Base-by-base conservation (phyloP, 2,329 filamentous ascomycete species). In the Hypoxylon sp. region DNA sequence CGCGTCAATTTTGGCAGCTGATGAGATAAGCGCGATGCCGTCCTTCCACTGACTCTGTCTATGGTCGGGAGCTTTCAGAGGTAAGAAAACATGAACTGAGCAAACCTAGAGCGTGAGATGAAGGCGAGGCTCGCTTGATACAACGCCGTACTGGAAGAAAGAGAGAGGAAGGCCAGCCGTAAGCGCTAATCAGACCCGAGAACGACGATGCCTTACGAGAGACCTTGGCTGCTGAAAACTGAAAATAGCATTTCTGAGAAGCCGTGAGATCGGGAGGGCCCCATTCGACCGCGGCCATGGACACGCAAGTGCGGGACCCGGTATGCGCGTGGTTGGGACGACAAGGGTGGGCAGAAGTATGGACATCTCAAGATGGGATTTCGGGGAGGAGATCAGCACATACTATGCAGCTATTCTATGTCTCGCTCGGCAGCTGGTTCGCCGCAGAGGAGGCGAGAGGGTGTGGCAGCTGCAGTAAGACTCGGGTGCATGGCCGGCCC, bases 301-400 rank as follows among this genome's bases (percentile, higher is more conserved):
- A 49, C 52, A 58, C 53, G 35, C 55, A 52, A 42, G 23, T 47
- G 47, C 47, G 49, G 49, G 35, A 40, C 55, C 45, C 57, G 51
- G 21, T 51, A 55, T 55, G 31, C 31, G 43, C 23, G 20, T 33
- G 37, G 42, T 49, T 29, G 18, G 38, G 51, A 45, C 21, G 57
- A 47, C 53, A 60, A 54, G 59, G 62, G 38, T 42, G 24, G n/a
- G n/a, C 31, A 59, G 31, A 54, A 47, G 47, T 46, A 63, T 64
- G 51, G 55, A 53, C 37, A 63, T 63, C 53, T 65, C 48, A 63
- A 59, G 58, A 69, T 63, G 60, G 48, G 48, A 57, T 55, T 65
- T 51, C 48, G 31, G 21, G 41, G 53, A 54, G 52, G 54, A 57
- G 54, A 57, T 58, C 54, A 31, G 23, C 26, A 60, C 56, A 56